These are phyloP conservation scores for Clitopilus hobsonii DNA, from an alignment of 768 basidiomycete species.

Conservation along the genomic window DNA sequence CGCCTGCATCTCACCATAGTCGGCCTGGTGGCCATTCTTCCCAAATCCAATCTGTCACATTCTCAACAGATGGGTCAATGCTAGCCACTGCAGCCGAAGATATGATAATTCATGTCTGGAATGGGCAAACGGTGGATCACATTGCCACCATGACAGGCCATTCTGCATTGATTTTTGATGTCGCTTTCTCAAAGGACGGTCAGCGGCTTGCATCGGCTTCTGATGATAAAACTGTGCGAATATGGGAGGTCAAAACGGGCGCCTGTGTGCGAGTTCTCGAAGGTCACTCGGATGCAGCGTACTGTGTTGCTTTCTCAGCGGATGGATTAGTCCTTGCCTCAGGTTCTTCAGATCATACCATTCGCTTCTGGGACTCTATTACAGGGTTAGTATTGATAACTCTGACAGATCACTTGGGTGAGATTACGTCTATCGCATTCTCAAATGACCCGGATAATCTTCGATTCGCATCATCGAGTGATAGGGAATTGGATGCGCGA, in stretches of 20 bases:
- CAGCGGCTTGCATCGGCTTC: neutral
- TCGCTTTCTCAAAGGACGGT: neutral
- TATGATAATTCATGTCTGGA: neutral
- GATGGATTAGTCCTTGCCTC: slow-evolving; percentile 1
- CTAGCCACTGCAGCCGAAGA: neutral
- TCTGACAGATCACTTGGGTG: neutral
- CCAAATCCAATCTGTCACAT: neutral
- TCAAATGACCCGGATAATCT: neutral
- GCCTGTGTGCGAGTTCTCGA: neutral
- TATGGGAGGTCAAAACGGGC: neutral
- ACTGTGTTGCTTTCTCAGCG: slow-evolving; percentile 6
- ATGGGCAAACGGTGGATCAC: neutral
- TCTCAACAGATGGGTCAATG: neutral
- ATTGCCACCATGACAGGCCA: neutral
- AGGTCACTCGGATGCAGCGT: slow-evolving; percentile 4
- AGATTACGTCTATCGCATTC: neutral
- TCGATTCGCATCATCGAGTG: neutral
- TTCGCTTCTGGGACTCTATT: slow-evolving; percentile 3
- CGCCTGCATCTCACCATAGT: neutral
- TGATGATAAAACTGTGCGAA: neutral
- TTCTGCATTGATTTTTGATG: neutral
- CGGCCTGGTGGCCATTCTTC: neutral
- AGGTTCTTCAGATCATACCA: neutral
- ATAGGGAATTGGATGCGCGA: too few species aligned
- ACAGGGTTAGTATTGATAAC: neutral